These are phyloP conservation scores for Phialemoniopsis sp. DNA, from an alignment of 2,329 filamentous ascomycete genomes.

Conservation along the genomic window DNA sequence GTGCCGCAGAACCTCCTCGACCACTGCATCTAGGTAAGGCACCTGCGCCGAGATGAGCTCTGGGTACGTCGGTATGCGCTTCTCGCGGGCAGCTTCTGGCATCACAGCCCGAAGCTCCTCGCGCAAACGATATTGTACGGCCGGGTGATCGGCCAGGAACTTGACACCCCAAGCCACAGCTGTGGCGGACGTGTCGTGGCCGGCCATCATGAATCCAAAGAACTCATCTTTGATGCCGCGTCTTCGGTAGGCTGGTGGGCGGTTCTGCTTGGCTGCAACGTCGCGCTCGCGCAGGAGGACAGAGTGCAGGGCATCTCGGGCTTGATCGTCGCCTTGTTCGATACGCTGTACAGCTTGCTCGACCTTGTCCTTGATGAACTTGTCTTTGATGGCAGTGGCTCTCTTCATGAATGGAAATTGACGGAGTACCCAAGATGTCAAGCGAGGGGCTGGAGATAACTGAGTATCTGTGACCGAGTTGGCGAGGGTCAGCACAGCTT, in stretches of 20 bases:
- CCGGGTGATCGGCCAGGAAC: conserved; percentile 15
- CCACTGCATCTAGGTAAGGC: conserved; percentile 29
- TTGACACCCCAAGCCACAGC: conserved; percentile 19
- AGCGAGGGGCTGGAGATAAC: conserved; percentile 18
- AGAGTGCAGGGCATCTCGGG: conserved; percentile 22
- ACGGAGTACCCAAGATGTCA: conserved; percentile 20
- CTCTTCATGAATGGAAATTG: conserved; percentile 20
- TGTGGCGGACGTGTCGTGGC: conserved; percentile 24
- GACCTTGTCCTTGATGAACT: conserved; percentile 18
- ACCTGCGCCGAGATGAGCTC: conserved; percentile 21
- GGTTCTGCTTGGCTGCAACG: conserved; percentile 17
- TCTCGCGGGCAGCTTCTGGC: conserved; percentile 8
- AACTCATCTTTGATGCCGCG: conserved; percentile 19
- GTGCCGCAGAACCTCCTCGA: conserved; percentile 30
- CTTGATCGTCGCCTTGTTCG: conserved; percentile 8
- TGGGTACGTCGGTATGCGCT: conserved; percentile 18
- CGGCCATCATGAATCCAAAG: conserved; percentile 24
- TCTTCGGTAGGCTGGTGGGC: conserved; percentile 14
- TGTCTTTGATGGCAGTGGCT: conserved; percentile 21
- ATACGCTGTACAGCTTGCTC: conserved; percentile 15
- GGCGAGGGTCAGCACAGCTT: conserved; percentile 18
- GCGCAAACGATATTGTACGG: conserved; percentile 11
- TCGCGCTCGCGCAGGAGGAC: conserved; percentile 25
- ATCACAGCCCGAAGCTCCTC: conserved; percentile 18
- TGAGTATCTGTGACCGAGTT: conserved; percentile 20